Percentiles rank a stretch among this genome's conserved stretches.
These are phyloP conservation scores for Aureoboletus auriporus DNA, from an alignment of 768 basidiomycete genomes.

Conservation along the genomic window DNA sequence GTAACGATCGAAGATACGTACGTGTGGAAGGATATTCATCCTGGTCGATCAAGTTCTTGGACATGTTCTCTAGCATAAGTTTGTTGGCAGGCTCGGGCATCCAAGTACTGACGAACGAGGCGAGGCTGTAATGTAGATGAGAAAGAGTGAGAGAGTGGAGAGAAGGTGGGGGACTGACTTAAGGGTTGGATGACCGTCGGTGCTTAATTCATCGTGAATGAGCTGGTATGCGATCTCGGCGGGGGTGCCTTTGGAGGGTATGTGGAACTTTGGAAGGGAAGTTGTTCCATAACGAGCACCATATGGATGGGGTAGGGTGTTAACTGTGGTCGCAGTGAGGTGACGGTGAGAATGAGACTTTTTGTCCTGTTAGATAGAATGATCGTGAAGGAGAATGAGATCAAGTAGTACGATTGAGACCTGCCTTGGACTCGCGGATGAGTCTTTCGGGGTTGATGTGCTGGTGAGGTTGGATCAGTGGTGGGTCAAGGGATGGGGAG, in stretches of 20 bases:
- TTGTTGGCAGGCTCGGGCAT: slow-evolving; percentile 50
- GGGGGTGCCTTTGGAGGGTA: slow-evolving; percentile 57
- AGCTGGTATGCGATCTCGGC: slow-evolving; percentile 52
- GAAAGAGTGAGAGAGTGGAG: neutral
- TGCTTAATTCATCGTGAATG: slow-evolving; percentile 59
- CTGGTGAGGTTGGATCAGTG: slow-evolving; percentile 28
- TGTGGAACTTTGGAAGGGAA: slow-evolving; percentile 66
- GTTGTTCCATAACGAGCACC: slow-evolving; percentile 62
- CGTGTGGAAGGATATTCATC: slow-evolving; percentile 66
- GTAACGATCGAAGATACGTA: slow-evolving; percentile 11
- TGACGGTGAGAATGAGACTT: slow-evolving; percentile 32
- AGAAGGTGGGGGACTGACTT: slow-evolving; percentile 30
- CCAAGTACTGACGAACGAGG: slow-evolving; percentile 67
- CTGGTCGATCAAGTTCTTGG: slow-evolving; percentile 66
- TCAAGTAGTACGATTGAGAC: neutral
- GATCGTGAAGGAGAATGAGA: neutral
- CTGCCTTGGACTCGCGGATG: slow-evolving; percentile 46
- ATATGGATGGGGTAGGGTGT: slow-evolving; percentile 42
- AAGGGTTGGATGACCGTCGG: slow-evolving; percentile 53
- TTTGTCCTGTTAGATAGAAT: slow-evolving; percentile 40
- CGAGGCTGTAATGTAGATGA: slow-evolving; percentile 33
- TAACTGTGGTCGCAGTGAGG: slow-evolving; percentile 33
- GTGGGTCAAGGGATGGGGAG: neutral
- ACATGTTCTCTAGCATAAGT: slow-evolving; percentile 60
- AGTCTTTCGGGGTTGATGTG: slow-evolving; percentile 68